These are phyloP conservation scores for Pseudoscleropodium purum DNA, from an alignment of 225 moss, liverwort and hornwort genomes.

Conservation along the genomic window DNA sequence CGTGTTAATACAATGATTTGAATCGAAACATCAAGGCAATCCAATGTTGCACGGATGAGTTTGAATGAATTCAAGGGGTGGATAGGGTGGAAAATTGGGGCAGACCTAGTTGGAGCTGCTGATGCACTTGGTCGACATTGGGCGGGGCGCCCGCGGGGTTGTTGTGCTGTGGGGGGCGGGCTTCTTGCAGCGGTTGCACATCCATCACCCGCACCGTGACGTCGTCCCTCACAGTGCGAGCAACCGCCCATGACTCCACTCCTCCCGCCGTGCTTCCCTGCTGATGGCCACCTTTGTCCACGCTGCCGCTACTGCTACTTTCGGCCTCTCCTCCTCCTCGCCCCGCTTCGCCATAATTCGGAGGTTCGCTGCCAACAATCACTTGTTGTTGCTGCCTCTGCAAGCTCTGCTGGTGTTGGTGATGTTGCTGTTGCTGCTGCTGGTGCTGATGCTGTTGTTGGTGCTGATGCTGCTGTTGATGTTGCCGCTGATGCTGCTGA, in stretches of 20 bases:
- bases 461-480: not conserved
- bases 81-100: not conserved
- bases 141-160: conserved; percentile 4
- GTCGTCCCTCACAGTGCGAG: conserved; percentile 50
- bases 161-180: conserved; percentile 19
- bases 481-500: conserved; percentile 14
- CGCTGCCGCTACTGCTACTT: conserved; percentile 50
- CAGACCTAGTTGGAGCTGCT: conserved; percentile 21
- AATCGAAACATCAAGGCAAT: not conserved
- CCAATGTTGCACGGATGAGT: not conserved
- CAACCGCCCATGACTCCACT: conserved; percentile 46
- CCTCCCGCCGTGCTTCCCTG: conserved; percentile 12
- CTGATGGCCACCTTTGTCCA: conserved; percentile 43
- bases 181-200: conserved; percentile 31
- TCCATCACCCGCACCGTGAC: conserved; percentile 48
- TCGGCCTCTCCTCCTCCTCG: conserved; percentile 31
- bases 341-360: conserved; percentile 40
- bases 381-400: conserved; percentile 31
- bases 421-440: conserved; percentile 10
- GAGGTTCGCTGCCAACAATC: conserved; percentile 22
- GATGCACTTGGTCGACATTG: conserved; percentile 39
- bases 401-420: conserved; percentile 27
- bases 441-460: not conserved
- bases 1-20: not conserved
- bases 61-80: not conserved